Evolutionary conservation across 805 yeast genomes (phyloP).

Genomic region (Sugiyamaella lignohabitans): DNA sequence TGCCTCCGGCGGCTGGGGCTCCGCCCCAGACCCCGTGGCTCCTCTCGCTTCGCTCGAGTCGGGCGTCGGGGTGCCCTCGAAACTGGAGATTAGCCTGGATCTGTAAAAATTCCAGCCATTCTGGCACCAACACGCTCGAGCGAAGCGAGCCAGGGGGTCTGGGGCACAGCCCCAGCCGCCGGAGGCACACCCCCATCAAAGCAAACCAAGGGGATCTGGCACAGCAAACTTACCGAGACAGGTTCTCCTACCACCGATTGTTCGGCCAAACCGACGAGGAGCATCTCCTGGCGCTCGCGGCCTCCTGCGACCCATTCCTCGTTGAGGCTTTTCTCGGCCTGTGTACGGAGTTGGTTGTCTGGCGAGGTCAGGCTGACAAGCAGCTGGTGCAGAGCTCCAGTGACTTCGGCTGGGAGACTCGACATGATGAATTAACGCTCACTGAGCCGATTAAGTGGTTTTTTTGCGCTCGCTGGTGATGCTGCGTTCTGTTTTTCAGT

Average conservation of each 20-base stretch:
- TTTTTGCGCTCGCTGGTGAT: no score
- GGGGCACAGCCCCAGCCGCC: background rate
- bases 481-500: no score
- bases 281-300: constrained; percentile 53
- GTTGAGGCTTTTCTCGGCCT: constrained; percentile 70
- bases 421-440: constrained; percentile 23
- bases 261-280: constrained; percentile 73
- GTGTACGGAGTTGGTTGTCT: constrained; percentile 65
- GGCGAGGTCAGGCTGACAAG: constrained; percentile 68
- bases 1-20: background rate
- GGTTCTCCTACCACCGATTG: constrained; percentile 62
- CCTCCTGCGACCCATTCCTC: constrained; percentile 61
- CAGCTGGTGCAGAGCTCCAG: constrained; percentile 47
- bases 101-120: no score
- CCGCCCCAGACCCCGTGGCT: background rate
- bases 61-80: no score
- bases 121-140: no score
- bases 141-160: no score
- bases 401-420: constrained; percentile 53
- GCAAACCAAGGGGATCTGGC: background rate
- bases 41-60: no score
- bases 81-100: no score
- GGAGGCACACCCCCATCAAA: background rate
- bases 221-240: constrained; percentile 22
- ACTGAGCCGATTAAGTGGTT: background rate